Evolutionary conservation across 2,329 filamentous ascomycete genomes (phyloP), one percentile per base, ranked within the genome.

Genomic region (Annulohypoxylon truncatum): DNA sequence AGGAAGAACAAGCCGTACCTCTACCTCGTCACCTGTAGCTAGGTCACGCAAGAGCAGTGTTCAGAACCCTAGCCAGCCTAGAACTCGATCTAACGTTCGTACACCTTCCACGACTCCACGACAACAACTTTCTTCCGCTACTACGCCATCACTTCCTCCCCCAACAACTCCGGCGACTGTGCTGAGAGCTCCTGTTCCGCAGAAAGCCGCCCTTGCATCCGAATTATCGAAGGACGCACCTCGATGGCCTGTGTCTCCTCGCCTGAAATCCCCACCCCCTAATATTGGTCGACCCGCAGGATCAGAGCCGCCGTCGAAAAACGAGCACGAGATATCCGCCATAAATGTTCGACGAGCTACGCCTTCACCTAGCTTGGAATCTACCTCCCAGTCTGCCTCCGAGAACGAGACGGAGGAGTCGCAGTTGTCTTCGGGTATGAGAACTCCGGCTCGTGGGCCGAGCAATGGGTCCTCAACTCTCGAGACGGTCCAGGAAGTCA

Each of bases 401-500:
- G 85, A 88, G 66, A 84, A 79, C 70, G 86, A 89, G 67, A 78
- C 78, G 59, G 87, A 88, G 70, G 87, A 88, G 38, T 69, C 76
- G 9, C 78, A 82, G 38, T 72, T 79, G n/a, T 79, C 79, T 46
- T 80, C 86, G 18, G 88, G 87, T 52, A 82, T 87, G 80, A 82
- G 85, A 75, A 88, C 89, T 15, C 87, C 89, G 20, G 85, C 83
- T 31, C 85, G 89, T 70, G 87, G 85, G 64, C 83, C 85, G 55
- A 88, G 84, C 75, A 86, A 84, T 61, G 86, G 84, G 54, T 85
- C 82, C 33, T 85, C 90, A 51, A 88, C 87, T 50, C 82, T 97
- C 61, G 95, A 97, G 80, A 97, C 96, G 0, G 95, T 98, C 13
- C 92, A 97, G 77, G 95, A 97, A 83, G 90, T 91, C 57, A 96